Base-by-base conservation (phyloP, 768 basidiomycete genomes). In the Kwoniella sp. region DNA sequence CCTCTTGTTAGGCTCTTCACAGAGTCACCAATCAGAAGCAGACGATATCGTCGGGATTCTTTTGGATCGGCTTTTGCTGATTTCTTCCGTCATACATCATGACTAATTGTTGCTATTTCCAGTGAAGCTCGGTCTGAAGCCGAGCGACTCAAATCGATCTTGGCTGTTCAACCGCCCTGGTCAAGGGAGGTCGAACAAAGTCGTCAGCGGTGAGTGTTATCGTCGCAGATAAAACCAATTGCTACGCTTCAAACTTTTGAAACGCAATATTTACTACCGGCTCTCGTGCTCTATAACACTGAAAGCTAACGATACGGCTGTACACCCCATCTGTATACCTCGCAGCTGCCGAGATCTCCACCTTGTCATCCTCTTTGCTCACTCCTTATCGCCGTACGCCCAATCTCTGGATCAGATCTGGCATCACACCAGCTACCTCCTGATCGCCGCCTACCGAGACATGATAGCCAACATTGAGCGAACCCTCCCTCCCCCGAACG, bases 141-240 rank as follows among this genome's bases (percentile, higher is more conserved):
- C 62, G 86, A 88, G 74, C 85, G 83, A 37, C 81, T 95, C 60
- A 91, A 90, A 81, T 64, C 88, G 66, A 79, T 87, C 55, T 84
- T 94, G 61, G 88, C 88, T 76, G 46, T 56, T 10, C 84, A 83
- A 40, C 86, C 88, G 55, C 90, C 91, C 33, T 93, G 88, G 85
- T 88, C 90, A 65, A 89, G 84, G 77, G 90, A 93, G 64, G 86
- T 92, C 47, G 93, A 97, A 74, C 87, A 89, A 68, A 86, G 88
- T 78, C 85, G 93, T 72, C 90, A 90, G 82, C 88, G 87, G 93
- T 92, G 79, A 81, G 91, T 58, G 26, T 56, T n/a, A n/a, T n/a
- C n/a, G n/a, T n/a, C n/a, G n/a, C n/a, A n/a, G n/a, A n/a, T n/a
- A n/a, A n/a, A n/a, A n/a, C n/a, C n/a, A n/a, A n/a, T n/a, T n/a